phyloP scores from a whole-genome alignment of 1,284 basidiomycete species.

The Leccinum pachyderme region DNA sequence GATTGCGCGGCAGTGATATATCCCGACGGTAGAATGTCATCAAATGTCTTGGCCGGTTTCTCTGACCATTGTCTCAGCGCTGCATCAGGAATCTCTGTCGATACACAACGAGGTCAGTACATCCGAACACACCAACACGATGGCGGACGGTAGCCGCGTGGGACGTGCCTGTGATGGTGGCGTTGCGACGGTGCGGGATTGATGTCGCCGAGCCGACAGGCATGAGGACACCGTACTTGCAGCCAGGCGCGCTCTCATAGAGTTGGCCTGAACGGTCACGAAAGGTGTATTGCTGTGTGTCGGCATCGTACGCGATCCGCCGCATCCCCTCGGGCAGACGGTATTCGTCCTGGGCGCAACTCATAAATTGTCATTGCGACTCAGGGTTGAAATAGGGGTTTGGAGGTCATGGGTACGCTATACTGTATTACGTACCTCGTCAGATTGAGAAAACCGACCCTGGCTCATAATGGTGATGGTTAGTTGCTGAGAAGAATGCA shows the following conservation, averaged over 20 bases:
- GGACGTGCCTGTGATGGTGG: conserved; percentile 27
- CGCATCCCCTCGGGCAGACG: conserved; percentile 52
- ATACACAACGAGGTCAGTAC: neutral
- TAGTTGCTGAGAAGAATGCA: neutral
- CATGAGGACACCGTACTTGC: conserved; percentile 42
- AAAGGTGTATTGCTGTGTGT: conserved; percentile 49
- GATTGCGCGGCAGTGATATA: conserved; percentile 39
- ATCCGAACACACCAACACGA: neutral
- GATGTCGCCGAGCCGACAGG: conserved; percentile 29
- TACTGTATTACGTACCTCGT: conserved; percentile 34
- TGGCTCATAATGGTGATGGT: conserved; percentile 16
- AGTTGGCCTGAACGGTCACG: conserved; percentile 43
- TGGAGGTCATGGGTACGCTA: neutral
- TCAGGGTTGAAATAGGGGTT: conserved; percentile 1
- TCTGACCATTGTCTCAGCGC: conserved; percentile 21
- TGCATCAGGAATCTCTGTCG: conserved; percentile 20
- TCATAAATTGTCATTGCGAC: conserved; percentile 2
- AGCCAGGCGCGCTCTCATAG: conserved; percentile 46
- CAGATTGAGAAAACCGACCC: conserved; percentile 36
- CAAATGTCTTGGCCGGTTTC: conserved; percentile 38
- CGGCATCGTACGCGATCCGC: conserved; percentile 53
- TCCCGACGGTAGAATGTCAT: conserved; percentile 44
- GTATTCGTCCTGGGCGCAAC: conserved; percentile 40
- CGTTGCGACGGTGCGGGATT: conserved; percentile 23
- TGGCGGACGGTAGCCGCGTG: neutral